Evolutionary conservation across 495 filamentous ascomycete species (phyloP).

Genomic region (Tetracladium setigerum): DNA sequence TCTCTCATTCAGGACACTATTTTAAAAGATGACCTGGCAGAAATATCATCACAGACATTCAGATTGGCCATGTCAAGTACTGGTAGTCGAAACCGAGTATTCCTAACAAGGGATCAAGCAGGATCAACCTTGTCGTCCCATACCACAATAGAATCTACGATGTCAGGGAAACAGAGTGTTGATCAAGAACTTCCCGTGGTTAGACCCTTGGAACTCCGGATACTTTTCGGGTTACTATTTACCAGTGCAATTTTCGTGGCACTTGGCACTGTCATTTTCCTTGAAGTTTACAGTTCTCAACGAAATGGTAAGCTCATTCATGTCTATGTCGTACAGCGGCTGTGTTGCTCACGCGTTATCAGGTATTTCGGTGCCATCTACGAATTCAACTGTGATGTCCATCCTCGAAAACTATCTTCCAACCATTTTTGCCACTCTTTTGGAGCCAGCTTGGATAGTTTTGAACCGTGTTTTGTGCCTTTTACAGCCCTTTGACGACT

Average conservation of each 20-base stretch:
- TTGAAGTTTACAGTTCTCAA: not conserved
- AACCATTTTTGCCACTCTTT: constrained; percentile 31
- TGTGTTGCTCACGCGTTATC: not conserved
- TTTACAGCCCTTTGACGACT: constrained; percentile 35
- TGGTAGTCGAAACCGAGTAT: no score
- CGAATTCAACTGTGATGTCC: constrained; percentile 26
- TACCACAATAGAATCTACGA: not conserved
- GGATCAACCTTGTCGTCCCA: not conserved
- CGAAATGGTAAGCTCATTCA: not conserved
- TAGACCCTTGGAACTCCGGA: not conserved
- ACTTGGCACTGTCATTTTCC: not conserved
- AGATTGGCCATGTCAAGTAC: no score
- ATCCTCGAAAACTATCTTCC: constrained; percentile 38
- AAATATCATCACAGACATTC: no score
- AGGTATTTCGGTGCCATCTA: constrained; percentile 33
- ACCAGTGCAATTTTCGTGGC: not conserved
- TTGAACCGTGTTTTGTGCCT: constrained; percentile 35
- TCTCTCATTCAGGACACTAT: constrained; percentile 17
- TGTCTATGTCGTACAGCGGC: not conserved
- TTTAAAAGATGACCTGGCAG: not conserved
- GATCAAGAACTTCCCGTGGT: not conserved
- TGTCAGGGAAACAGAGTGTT: not conserved
- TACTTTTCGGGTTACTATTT: not conserved
- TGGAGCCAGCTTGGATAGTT: constrained; percentile 39
- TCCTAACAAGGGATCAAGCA: not conserved